Conservation (phyloP, 768 basidiomycete genomes). For the Tricholoma sp. region DNA sequence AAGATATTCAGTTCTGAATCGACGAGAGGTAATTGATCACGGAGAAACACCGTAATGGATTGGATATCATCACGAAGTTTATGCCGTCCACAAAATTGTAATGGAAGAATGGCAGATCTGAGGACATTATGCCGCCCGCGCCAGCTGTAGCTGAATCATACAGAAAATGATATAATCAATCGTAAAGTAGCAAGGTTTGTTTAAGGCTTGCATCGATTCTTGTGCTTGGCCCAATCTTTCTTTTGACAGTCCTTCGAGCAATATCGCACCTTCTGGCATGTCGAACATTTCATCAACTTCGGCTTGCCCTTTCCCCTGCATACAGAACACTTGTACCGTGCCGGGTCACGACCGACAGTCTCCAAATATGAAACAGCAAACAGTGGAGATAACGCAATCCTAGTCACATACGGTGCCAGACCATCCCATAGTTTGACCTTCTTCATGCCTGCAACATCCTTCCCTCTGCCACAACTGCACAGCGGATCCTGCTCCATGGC, state of each 20-base stretch:
- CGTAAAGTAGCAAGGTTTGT: no score
- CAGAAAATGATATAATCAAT: no score
- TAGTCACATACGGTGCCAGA: constrained; percentile 30
- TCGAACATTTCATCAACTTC: constrained; percentile 18
- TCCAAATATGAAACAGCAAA: constrained; percentile 43
- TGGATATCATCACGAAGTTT: no score
- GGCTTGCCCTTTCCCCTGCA: constrained; percentile 27
- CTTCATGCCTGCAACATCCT: constrained; percentile 27
- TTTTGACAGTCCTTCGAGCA: constrained; percentile 32
- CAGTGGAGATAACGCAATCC: constrained; percentile 36
- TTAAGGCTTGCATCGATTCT: constrained; percentile 6
- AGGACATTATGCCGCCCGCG: no score
- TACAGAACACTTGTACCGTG: constrained; percentile 20
- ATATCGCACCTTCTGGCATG: constrained; percentile 29
- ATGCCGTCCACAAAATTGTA: no score
- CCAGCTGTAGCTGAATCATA: no score
- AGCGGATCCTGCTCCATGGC: constrained; percentile 27
- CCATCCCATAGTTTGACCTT: constrained; percentile 19
- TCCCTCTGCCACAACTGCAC: constrained; percentile 37
- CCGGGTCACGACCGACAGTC: constrained; percentile 19
- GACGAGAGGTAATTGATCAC: no score
- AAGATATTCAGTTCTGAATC: no score
- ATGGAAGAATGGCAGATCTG: no score
- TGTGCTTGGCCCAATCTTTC: constrained; percentile 33
- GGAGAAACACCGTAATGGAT: no score